A percentile compares a stretch with the other conserved stretches of the same genome.
Evolutionary conservation across 257 asterid species (phyloP).

Genomic region (Nicotiana tomentosiformis): DNA sequence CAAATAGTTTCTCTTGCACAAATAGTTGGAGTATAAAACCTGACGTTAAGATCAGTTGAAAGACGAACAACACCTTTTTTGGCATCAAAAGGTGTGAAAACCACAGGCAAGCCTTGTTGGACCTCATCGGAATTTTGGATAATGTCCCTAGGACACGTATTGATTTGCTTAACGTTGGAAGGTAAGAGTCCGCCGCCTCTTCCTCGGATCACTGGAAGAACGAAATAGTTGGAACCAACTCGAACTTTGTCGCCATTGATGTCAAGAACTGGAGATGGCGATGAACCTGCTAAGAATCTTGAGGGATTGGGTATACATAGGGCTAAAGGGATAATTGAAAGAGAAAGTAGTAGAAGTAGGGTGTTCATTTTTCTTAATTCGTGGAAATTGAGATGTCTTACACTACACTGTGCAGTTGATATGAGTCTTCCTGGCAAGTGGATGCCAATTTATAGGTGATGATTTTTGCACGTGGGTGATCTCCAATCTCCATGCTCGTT

Average conservation of each 20-base stretch:
- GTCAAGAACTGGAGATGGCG: background rate
- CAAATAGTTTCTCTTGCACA: conserved; percentile 19
- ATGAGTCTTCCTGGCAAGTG: background rate
- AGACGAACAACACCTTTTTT: conserved; percentile 3
- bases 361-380: background rate
- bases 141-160: conserved; percentile 7
- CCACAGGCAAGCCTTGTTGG: conserved; percentile 10
- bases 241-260: background rate
- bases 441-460: background rate
- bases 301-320: background rate
- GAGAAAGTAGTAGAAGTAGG: background rate
- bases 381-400: background rate
- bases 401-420: background rate
- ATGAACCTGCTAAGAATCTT: background rate
- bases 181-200: background rate
- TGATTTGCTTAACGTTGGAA: background rate
- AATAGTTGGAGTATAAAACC: conserved; percentile 1
- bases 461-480: background rate
- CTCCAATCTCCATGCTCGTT: background rate
- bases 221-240: background rate
- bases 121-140: conserved; percentile 6
- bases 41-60: conserved; percentile 8
- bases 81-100: background rate
- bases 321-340: background rate
- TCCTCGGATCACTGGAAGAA: conserved; percentile 7